Evolutionary conservation across 495 filamentous ascomycete species (phyloP), one percentile per base, ranked within the genome.

Genomic region (Choiromyces venosus): DNA sequence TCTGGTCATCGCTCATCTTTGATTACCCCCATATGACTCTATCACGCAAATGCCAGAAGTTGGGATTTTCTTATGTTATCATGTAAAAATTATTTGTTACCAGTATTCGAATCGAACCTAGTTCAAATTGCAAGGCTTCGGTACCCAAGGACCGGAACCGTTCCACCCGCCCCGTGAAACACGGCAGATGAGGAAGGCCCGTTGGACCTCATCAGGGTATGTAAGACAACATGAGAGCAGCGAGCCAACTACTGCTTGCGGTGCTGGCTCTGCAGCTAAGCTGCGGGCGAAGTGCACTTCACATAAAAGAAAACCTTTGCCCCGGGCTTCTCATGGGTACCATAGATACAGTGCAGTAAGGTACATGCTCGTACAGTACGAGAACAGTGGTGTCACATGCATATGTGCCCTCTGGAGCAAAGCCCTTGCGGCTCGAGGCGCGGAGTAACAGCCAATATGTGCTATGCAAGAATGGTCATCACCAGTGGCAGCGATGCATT

Each of bases 81-180:
- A 61, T 61, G 52, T 33, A 61, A 16, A 56, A 61, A 61, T 33
- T 16, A 29, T 61, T 61, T 61, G 25, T 61, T 61, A 16, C 25
- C 2, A 61, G 12, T 61, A 61, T 61, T 61, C 12, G 3, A 18
- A 61, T 61, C 25, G 52, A 61, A 33, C 12, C 52, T 33, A 33
- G 52, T 61, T 25, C 25, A 29, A 61, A 61, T 61, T 25, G 18
- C 52, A 61, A 61, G 25, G 52, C 52, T 61, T 61, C 52, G 52
- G 52, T 61, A 33, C 52, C 52, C 52, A 33, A 33, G 52, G 52
- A 61, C 52, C 52, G 52, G 52, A 33, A 61, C 52, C 25, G 52
- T 61, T 61, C 52, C 12, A 61, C 72, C 56, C 37, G 61, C 71
- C 21, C 64, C 33, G 44, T 75, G 73, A 75, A 75, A 75, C 67